Evolutionary conservation across 1,284 basidiomycete species (phyloP), one percentile per base, ranked within the genome.

Genomic region (Athelia sp.): DNA sequence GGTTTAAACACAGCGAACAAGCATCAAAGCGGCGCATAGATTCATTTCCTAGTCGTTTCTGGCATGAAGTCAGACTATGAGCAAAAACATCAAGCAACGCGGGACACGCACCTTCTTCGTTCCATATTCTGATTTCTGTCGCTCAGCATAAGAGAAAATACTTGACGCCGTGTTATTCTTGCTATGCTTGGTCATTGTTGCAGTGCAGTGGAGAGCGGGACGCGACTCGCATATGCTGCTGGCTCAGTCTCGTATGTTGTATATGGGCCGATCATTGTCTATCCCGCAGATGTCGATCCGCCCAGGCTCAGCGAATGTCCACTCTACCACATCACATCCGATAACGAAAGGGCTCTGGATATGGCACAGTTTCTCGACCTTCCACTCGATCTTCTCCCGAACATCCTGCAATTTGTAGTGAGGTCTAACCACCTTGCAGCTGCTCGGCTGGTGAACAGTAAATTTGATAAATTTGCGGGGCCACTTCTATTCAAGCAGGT

Each of bases 1-100:
- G 75, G 51, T 90, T 84, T 24, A 96, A 71, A 62, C 93, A 96
- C 15, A 95, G 78, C 31, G 87, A 78, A 62, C 93, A 97, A 9
- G 88, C 82, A 65, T 95, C 90, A 63, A 93, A 91, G 29, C 78
- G 79, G 38, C 91, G 82, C 88, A 96, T 92, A 3, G 88, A 91
- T 66, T 96, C 93, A 62, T 88, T 84, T 36, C 92, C 92, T 63
- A 96, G 69, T 45, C 92, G 84, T 82, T 92, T 85, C 83, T 88
- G 49, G 44, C 48, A 19, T 17, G 48, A 11, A 24, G 26, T 47
- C 13, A 26, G 36, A 35, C 32, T 35, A 55, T 38, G 45, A 40
- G 50, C 48, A 35, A 4, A 34, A 43, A 49, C 51, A 44, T 34
- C 38, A 45, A 40, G 32, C 45, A 53, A n/a, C n/a, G 18, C 38